Evolutionary conservation across 345 rosid species (phyloP), one percentile per base, ranked within the genome.

Genomic region (Bruguiera parviflora): DNA sequence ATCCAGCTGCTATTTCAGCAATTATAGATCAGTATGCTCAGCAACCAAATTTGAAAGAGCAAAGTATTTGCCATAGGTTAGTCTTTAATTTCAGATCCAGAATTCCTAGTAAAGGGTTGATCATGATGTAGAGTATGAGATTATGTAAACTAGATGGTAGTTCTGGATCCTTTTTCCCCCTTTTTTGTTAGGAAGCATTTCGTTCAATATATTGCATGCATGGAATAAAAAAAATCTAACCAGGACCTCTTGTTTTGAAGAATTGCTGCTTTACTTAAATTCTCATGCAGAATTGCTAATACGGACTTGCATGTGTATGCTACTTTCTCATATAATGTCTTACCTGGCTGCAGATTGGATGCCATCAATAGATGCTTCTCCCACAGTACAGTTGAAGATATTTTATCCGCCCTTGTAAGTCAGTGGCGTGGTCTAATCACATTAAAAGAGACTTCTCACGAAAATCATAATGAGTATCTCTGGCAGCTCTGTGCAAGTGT

Each of bases 361-460:
- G 78, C 86, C 53, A 88, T 93, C 33, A 82, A 86, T 61, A 81
- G 80, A 73, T 90, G 98, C 78, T 93, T 91, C 79, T 87, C 89
- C 10, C 77, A 62, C 75, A 86, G 78, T 78, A 91, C 92, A 3
- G 84, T 85, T 33, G 92, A 93, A 75, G 92, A 85, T 18, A 93
- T 93, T 69, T 71, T 93, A 75, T 78, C 82, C 76, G 83, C 98
- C 71, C 93, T 87, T 71, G 98, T 91, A 83, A 80, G 97, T 75
- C 61, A 33, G 10, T 56, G n/a, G n/a, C 56, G 24, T 61, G 55
- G 11, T 68, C 32, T 68, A 20, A 46, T 29, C 60, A 24, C 19
- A 21, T 70, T 32, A 5, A 32, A 32, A 6, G 35, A 32, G 35
- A 32, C 32, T 31, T 31, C 32, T 31, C 5, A 31, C 0, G 32